Conservation (phyloP, 805 yeast genomes). For the Candida pseudofarinosa region DNA sequence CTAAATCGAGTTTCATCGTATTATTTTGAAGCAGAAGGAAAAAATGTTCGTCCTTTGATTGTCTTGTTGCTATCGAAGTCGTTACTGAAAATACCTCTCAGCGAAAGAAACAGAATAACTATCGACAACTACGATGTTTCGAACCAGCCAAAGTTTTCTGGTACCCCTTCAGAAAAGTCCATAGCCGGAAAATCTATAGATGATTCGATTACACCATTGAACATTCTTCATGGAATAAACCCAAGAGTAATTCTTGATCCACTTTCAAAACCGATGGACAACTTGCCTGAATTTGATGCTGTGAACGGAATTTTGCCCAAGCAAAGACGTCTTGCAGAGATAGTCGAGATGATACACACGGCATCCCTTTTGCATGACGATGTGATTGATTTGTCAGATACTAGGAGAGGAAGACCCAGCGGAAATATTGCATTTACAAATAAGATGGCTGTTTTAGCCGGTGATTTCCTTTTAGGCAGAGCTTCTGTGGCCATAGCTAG, state of each 20-base stretch:
- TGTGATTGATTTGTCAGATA: conserved; percentile 86
- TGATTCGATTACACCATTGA: conserved; percentile 73
- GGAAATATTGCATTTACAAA: conserved; percentile 94
- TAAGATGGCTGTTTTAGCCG: conserved; percentile 96
- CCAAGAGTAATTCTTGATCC: conserved; percentile 83
- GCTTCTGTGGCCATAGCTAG: conserved; percentile 96
- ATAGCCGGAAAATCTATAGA: conserved; percentile 59
- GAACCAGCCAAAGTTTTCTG: conserved; percentile 58
- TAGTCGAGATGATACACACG: conserved; percentile 97
- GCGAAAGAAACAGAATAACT: conserved; percentile 57
- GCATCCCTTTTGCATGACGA: conserved; percentile 95
- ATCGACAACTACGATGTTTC: conserved; percentile 65
- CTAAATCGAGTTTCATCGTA: conserved; percentile 89
- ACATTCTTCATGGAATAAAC: conserved; percentile 82
- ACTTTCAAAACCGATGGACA: conserved; percentile 72
- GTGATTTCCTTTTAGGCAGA: conserved; percentile 91
- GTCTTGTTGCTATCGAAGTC: conserved; percentile 83
- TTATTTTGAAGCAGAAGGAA: conserved; percentile 95
- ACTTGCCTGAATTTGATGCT: conserved; percentile 54
- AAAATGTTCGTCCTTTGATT: conserved; percentile 87
- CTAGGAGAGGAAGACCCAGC: conserved; percentile 84
- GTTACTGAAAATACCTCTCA: conserved; percentile 65
- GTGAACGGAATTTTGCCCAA: conserved; percentile 85
- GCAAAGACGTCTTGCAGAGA: conserved; percentile 93
- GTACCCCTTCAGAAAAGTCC: conserved; percentile 50